These are phyloP conservation scores for Microbotryum scabiosae DNA, from an alignment of 1,284 basidiomycete genomes.

Conservation along the genomic window DNA sequence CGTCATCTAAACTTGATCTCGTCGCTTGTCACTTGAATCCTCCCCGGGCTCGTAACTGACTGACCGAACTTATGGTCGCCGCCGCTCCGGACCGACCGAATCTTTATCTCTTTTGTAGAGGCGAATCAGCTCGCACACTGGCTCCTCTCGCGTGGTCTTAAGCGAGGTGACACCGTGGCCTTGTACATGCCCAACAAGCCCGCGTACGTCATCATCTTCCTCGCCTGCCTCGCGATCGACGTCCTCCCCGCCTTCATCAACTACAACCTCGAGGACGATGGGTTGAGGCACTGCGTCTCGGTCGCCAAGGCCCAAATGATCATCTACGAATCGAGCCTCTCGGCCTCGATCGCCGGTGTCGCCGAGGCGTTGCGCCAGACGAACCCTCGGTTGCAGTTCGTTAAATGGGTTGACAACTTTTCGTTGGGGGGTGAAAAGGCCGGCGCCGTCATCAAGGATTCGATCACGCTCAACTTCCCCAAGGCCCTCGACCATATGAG, in stretches of 20 bases:
- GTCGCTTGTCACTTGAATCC: neutral
- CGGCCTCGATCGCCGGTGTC: constrained; percentile 31
- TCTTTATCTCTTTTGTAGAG: neutral
- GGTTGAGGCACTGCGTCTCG: constrained; percentile 37
- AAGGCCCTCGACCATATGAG: neutral
- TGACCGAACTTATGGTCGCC: neutral
- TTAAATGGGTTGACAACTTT: constrained; percentile 37
- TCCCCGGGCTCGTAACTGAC: neutral
- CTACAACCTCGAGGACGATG: constrained; percentile 36
- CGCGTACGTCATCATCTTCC: constrained; percentile 21
- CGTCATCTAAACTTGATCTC: neutral
- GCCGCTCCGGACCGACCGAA: neutral
- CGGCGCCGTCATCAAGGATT: neutral
- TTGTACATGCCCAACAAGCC: constrained; percentile 29
- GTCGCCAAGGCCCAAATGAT: constrained; percentile 34
- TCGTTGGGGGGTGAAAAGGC: constrained; percentile 3
- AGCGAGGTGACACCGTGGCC: constrained; percentile 18
- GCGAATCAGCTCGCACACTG: constrained; percentile 19
- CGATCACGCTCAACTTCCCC: constrained; percentile 1
- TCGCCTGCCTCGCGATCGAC: constrained; percentile 26
- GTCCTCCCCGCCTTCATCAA: constrained; percentile 40
- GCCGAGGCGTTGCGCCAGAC: constrained; percentile 26
- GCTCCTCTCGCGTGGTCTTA: constrained; percentile 13
- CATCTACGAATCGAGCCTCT: constrained; percentile 37
- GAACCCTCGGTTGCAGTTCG: constrained; percentile 25